Evolutionary conservation across 2,329 filamentous ascomycete species (phyloP).

Genomic region (Aspergillus alliaceus): DNA sequence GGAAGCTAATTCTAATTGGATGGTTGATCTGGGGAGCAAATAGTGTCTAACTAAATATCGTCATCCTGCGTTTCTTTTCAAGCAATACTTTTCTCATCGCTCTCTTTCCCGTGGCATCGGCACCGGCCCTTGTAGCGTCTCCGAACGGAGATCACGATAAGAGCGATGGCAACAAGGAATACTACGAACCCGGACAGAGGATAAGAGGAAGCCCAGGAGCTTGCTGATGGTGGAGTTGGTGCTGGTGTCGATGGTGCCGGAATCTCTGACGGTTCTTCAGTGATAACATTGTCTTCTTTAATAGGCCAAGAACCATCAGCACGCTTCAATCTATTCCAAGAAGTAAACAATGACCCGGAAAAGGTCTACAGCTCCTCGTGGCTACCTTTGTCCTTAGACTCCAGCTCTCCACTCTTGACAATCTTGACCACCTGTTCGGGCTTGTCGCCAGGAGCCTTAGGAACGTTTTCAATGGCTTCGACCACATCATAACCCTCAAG

Average conservation of each 20-base stretch:
- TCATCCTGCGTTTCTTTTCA: slow-evolving; percentile 1
- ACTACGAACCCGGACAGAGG: slow-evolving; percentile 17
- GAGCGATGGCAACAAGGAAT: slow-evolving; percentile 18
- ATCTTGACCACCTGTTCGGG: slow-evolving; percentile 62
- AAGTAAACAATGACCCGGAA: slow-evolving; percentile 25
- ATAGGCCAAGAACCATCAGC: slow-evolving; percentile 34
- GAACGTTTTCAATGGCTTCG: slow-evolving; percentile 60
- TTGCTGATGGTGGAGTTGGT: not conserved
- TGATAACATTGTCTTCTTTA: slow-evolving; percentile 16
- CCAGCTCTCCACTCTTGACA: slow-evolving; percentile 64
- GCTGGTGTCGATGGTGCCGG: slow-evolving; percentile 8
- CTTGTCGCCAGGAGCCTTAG: slow-evolving; percentile 58
- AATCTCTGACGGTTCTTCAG: slow-evolving; percentile 11
- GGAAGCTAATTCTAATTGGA: not conserved
- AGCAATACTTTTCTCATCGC: slow-evolving; percentile 18
- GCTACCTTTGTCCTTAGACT: slow-evolving; percentile 60
- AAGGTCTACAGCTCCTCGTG: slow-evolving; percentile 62
- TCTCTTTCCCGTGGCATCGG: slow-evolving; percentile 7
- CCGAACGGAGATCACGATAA: slow-evolving; percentile 17
- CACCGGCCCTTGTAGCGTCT: slow-evolving; percentile 8
- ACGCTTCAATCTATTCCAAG: slow-evolving; percentile 24
- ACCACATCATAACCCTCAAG: slow-evolving; percentile 67
- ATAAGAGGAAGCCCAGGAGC: slow-evolving; percentile 4
- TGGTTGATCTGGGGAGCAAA: not conserved
- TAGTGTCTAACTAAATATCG: not conserved